Conservation (phyloP, 139 green algal species). For the Gonium pectorale region DNA sequence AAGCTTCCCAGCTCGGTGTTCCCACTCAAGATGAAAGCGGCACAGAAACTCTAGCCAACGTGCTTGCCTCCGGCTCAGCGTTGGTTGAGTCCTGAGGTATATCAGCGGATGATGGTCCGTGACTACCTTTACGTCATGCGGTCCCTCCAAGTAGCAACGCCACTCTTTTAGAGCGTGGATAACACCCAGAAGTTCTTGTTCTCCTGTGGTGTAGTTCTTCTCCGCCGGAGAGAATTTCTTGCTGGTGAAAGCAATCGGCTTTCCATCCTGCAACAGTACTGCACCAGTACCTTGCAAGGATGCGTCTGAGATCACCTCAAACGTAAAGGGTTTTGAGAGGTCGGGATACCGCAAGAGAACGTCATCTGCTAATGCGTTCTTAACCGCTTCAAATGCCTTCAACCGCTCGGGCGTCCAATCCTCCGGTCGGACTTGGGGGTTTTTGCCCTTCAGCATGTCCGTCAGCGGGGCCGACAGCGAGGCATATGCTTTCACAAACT, state of each 20-base stretch:
- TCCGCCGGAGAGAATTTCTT: too few relatives aligned
- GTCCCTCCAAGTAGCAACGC: background rate
- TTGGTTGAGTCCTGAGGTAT: background rate
- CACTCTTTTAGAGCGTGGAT: background rate
- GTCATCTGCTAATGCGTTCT: too few relatives aligned
- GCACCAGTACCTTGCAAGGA: background rate
- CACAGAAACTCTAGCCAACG: slow-evolving; percentile 32
- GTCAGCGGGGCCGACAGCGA: background rate
- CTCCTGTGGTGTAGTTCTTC: too few relatives aligned
- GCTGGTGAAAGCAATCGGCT: background rate
- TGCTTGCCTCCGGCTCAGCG: background rate
- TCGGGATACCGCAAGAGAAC: background rate
- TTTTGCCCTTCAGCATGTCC: background rate
- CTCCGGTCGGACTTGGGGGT: background rate
- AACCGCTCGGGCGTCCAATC: background rate
- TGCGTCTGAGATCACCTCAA: background rate
- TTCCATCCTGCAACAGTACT: background rate
- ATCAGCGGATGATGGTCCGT: too few relatives aligned
- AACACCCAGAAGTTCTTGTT: too few relatives aligned
- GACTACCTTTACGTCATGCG: background rate
- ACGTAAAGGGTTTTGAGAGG: background rate
- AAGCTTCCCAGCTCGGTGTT: slow-evolving; percentile 20
- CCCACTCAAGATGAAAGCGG: slow-evolving; percentile 12
- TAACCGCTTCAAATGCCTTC: background rate
- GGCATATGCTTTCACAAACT: background rate